Conservation (phyloP, 768 basidiomycete genomes). For the Termitomyces sp. region DNA sequence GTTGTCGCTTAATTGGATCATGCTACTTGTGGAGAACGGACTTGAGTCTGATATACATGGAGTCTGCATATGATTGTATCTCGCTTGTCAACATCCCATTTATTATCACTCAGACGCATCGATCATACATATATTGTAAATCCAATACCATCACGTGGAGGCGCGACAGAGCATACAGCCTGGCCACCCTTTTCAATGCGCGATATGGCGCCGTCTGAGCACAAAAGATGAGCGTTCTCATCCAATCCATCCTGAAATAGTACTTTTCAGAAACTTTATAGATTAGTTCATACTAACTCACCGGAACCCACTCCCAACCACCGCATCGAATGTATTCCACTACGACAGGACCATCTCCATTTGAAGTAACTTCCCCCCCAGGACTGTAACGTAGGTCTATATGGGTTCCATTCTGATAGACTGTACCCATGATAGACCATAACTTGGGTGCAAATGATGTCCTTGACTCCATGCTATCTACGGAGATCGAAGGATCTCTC, state of each 20-base stretch:
- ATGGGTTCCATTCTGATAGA: conserved; percentile 77
- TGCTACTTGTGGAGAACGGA: background rate
- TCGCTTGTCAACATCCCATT: background rate
- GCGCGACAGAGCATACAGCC: conserved; percentile 41
- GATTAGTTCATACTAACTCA: conserved; percentile 19
- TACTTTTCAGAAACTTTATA: background rate
- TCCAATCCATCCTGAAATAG: conserved; percentile 50
- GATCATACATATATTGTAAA: conserved; percentile 45
- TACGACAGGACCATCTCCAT: conserved; percentile 45
- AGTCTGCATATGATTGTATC: background rate
- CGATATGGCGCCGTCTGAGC: conserved; percentile 72
- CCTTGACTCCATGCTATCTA: conserved; percentile 38
- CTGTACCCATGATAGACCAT: conserved; percentile 50
- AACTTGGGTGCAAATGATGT: conserved; percentile 46
- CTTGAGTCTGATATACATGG: background rate
- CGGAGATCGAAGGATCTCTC: conserved; percentile 42
- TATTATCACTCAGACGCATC: background rate
- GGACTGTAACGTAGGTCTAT: conserved; percentile 50
- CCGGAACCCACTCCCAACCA: conserved; percentile 86
- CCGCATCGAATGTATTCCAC: conserved; percentile 77
- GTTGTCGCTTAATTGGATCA: background rate
- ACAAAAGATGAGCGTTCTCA: conserved; percentile 61
- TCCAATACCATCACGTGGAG: conserved; percentile 25
- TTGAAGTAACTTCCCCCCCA: conserved; percentile 32
- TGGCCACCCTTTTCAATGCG: conserved; percentile 56